Conservation (phyloP, 306 rosid genomes). For the Malus asiatica region DNA sequence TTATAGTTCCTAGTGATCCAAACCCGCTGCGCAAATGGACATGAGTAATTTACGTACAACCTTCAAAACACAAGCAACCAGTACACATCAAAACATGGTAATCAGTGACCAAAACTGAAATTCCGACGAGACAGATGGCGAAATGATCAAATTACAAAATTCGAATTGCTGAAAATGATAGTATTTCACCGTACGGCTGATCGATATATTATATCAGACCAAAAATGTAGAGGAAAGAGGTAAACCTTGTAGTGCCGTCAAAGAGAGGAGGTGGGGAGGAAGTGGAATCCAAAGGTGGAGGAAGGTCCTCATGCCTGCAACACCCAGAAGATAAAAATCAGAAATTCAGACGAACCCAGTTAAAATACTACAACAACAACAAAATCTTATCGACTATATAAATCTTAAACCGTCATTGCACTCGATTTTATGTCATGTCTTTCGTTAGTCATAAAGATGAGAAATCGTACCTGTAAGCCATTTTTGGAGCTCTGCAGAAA, state of each 20-base stretch:
- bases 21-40: constrained; percentile 81
- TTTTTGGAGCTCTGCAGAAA: constrained; percentile 7
- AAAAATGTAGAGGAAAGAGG: not conserved
- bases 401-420: no score
- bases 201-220: not conserved
- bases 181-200: not conserved
- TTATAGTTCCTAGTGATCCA: constrained; percentile 81
- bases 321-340: not conserved
- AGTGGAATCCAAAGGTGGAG: constrained; percentile 44
- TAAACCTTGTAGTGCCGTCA: constrained; percentile 80
- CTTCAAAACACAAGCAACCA: constrained; percentile 22
- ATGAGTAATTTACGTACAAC: constrained; percentile 41
- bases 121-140: not conserved
- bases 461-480: constrained; percentile 38
- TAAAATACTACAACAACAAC: no score
- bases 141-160: not conserved
- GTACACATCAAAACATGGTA: not conserved
- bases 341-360: not conserved
- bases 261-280: constrained; percentile 66
- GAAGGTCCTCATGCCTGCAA: constrained; percentile 30
- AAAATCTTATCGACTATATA: no score
- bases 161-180: not conserved
- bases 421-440: no score
- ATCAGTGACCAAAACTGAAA: not conserved
- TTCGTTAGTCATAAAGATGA: not conserved